Base-by-base conservation (phyloP, 176 grass and related monocot genomes). In the Eleusine indica region DNA sequence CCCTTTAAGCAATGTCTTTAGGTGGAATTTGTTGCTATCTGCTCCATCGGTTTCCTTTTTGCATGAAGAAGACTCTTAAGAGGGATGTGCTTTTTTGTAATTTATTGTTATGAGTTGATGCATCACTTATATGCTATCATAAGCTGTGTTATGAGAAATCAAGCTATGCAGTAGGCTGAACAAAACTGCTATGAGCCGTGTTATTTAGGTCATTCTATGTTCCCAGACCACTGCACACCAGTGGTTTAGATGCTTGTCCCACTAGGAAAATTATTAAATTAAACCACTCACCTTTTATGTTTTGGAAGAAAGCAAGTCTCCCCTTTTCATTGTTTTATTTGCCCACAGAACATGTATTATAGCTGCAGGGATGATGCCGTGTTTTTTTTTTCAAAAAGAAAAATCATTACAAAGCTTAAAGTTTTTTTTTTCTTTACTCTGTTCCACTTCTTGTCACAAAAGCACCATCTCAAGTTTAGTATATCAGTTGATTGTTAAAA, bases 291-390 rank as follows among this genome's bases (percentile, higher is more conserved):
- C 21, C 57, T 62, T 3, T 25, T 11, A 62, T 61, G 7, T 60
- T 14, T 28, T 47, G 16, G 4, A 12, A 22, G 32, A n/a, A 22
- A 40, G 46, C 15, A 58, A n/a, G 54, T n/a, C 10, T 74, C 18
- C 28, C 75, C 75, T 53, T 78, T 73, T 42, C 15, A 16, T 32
- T 72, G 3, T 30, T 71, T 22, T 80, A 13, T 73, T 73, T 52
- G 15, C 37, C 58, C 44, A 29, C 69, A 66, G 44, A 41, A 21
- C 17, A 32, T 1, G 3, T 86, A 41, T 25, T 66, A 43, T 18
- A n/a, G 21, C 6, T 29, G 14, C 43, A 7, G 60, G 66, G 22
- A 35, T 43, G 43, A 17, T 74, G 84, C 8, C 32, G 56, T 75
- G 73, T 65, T 8, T 14, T 67, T 74, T 22, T 14, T 56, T 80